Conservation (phyloP, 768 basidiomycete species). For the Hygrocybe punicea region DNA sequence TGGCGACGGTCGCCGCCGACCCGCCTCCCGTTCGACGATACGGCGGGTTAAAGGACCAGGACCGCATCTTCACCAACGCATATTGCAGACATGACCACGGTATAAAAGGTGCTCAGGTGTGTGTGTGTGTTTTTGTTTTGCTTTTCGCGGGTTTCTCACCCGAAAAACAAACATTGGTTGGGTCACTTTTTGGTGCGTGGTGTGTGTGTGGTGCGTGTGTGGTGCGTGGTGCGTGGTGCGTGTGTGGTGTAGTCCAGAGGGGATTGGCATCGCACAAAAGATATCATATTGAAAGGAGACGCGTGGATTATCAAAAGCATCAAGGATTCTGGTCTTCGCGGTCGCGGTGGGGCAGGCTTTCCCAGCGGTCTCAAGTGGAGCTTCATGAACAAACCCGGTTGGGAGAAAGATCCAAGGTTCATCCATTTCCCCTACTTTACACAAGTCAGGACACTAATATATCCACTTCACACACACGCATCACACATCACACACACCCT, state of each 20-base stretch:
- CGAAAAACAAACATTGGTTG: not conserved
- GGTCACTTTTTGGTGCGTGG: no score
- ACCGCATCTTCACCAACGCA: slow-evolving; percentile 90
- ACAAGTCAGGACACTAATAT: no score
- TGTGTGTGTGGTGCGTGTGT: no score
- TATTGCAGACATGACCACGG: slow-evolving; percentile 88
- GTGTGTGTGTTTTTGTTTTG: slow-evolving; percentile 26
- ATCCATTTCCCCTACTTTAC: slow-evolving; percentile 9
- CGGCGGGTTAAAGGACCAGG: slow-evolving; percentile 92
- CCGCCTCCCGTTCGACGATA: slow-evolving; percentile 88
- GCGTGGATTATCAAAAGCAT: slow-evolving; percentile 95
- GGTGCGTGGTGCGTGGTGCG: no score
- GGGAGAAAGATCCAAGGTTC: slow-evolving; percentile 89
- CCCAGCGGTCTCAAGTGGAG: slow-evolving; percentile 97
- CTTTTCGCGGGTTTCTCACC: no score
- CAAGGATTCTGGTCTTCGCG: slow-evolving; percentile 93
- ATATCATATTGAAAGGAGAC: slow-evolving; percentile 92
- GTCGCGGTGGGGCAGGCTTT: slow-evolving; percentile 95
- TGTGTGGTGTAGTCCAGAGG: slow-evolving; percentile 77
- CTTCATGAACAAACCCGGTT: slow-evolving; percentile 99
- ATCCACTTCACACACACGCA: no score
- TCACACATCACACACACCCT: no score
- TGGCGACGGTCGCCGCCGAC: slow-evolving; percentile 59
- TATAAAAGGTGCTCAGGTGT: slow-evolving; percentile 85
- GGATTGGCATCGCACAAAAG: slow-evolving; percentile 98